Evolutionary conservation across 306 rosid genomes (phyloP).

Genomic region (Dryas alaskensis): DNA sequence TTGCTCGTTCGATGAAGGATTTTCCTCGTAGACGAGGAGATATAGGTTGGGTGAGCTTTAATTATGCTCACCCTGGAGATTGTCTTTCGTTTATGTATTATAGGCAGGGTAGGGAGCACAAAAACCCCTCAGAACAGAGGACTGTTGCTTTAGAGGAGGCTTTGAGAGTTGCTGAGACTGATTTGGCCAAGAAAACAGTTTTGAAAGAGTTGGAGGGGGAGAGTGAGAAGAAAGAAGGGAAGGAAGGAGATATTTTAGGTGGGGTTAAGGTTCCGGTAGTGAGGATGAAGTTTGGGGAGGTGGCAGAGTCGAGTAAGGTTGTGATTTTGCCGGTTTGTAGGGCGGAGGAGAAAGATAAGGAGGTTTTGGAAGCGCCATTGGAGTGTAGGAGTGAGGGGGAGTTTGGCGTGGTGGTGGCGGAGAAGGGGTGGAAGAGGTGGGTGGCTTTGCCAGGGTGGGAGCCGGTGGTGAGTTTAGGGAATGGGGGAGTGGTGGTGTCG

Average conservation of each 20-base stretch:
- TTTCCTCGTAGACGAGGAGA: slow-evolving; percentile 66
- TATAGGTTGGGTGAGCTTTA: slow-evolving; percentile 63
- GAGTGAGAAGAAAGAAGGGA: neutral
- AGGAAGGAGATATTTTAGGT: neutral
- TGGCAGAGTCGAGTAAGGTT: slow-evolving; percentile 67
- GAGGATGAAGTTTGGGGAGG: slow-evolving; percentile 79
- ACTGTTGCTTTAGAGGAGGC: slow-evolving; percentile 51
- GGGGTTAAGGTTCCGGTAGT: slow-evolving; percentile 67
- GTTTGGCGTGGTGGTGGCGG: slow-evolving; percentile 73
- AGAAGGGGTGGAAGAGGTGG: slow-evolving; percentile 88
- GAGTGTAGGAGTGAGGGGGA: slow-evolving; percentile 54
- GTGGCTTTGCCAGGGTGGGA: slow-evolving; percentile 79
- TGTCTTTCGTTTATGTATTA: slow-evolving; percentile 67
- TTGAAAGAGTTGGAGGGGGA: slow-evolving; percentile 34
- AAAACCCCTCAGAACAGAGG: slow-evolving; percentile 43
- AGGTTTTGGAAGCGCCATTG: slow-evolving; percentile 63
- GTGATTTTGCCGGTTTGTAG: slow-evolving; percentile 66
- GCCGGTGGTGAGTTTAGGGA: slow-evolving; percentile 41
- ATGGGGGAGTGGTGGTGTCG: slow-evolving; percentile 67
- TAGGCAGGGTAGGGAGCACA: slow-evolving; percentile 61
- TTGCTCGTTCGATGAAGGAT: slow-evolving; percentile 79
- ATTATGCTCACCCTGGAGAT: slow-evolving; percentile 62
- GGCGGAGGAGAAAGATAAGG: slow-evolving; percentile 47
- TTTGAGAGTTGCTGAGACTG: slow-evolving; percentile 44
- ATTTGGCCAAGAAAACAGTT: slow-evolving; percentile 44